Conservation (phyloP, 2,329 filamentous ascomycete genomes). For the Waltergamsia citrina region DNA sequence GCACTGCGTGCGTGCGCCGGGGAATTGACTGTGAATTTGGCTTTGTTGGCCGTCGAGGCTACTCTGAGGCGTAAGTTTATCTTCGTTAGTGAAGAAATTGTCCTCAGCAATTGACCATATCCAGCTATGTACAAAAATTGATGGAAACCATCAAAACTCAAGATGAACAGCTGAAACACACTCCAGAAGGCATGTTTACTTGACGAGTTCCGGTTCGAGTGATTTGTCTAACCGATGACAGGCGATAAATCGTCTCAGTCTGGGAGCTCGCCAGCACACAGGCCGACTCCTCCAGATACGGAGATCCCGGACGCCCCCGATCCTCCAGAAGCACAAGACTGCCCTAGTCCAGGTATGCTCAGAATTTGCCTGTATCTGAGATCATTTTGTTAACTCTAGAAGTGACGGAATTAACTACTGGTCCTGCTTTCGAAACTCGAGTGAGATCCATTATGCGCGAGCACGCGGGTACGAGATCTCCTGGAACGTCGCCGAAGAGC, state of each 20-base stretch:
- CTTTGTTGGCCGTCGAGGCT: constrained; percentile 9
- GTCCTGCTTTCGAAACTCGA: constrained; percentile 12
- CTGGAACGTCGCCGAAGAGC: constrained; percentile 14
- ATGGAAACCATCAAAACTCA: constrained; percentile 10
- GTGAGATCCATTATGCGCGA: constrained; percentile 11
- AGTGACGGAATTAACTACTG: constrained; percentile 7
- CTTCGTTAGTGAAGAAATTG: neutral
- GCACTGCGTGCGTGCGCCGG: constrained; percentile 12
- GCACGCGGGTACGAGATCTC: constrained; percentile 6
- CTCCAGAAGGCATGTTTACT: no score
- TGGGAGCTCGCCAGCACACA: neutral
- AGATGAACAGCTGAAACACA: constrained; percentile 5
- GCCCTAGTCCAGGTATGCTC: constrained; percentile 1
- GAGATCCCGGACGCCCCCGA: neutral
- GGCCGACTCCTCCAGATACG: neutral
- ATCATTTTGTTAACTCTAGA: neutral
- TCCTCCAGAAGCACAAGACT: neutral
- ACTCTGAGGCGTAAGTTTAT: constrained; percentile 11
- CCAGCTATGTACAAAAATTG: constrained; percentile 11
- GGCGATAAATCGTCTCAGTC: neutral
- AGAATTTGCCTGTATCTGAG: neutral
- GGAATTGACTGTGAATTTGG: constrained; percentile 15
- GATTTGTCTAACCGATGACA: no score
- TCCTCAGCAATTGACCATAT: neutral
- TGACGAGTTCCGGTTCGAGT: no score